Base-by-base conservation (phyloP, 2,329 filamentous ascomycete species). In the Emergomyces orientalis region DNA sequence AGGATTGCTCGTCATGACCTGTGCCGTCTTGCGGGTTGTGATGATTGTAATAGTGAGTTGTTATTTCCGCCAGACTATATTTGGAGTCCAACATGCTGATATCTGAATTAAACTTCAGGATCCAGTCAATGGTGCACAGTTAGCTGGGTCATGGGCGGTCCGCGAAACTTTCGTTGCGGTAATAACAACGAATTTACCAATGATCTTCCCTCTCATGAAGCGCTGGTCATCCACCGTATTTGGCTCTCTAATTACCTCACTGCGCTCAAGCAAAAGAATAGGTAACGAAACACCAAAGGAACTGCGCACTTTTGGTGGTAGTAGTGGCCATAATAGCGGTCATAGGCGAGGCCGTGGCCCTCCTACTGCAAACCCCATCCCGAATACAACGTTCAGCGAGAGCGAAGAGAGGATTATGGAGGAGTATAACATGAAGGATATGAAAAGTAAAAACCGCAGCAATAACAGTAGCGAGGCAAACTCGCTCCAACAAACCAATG, bases 1-100 rank as follows among this genome's bases (percentile, higher is more conserved):
- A 17, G 83, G 82, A 7, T 68, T 81, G 17, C 84, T 86, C 66
- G 80, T 85, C 59, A 84, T 82, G 66, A 76, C 80, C 45, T 79
- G 80, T 25, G 82, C 80, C 4, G 79, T 84, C 62, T 72, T 86
- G 9, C 81, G 83, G 54, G 82, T 80, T 61, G 76, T 82, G 6
- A 70, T 82, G 11, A 82, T 84, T 54, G 63, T 82, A 37, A 78
- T 73, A 2, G 75, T 77, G 65, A 27, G 55, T 58, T 13, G 55
- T 43, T 17, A 39, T 8, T 30, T 25, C 22, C 34, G 22, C 55
- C 37, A 14, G 14, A 8, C 37, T 39, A 34, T 34, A 54, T 34
- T 32, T 54, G 51, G 32, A 32, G 30, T 19, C 13, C 34, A 22
- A 43, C 22, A 7, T 19, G 8, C 55, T 58, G 34, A 41, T 9